These are phyloP conservation scores for Sherardia arvensis DNA, from an alignment of 257 asterid species.

Conservation along the genomic window DNA sequence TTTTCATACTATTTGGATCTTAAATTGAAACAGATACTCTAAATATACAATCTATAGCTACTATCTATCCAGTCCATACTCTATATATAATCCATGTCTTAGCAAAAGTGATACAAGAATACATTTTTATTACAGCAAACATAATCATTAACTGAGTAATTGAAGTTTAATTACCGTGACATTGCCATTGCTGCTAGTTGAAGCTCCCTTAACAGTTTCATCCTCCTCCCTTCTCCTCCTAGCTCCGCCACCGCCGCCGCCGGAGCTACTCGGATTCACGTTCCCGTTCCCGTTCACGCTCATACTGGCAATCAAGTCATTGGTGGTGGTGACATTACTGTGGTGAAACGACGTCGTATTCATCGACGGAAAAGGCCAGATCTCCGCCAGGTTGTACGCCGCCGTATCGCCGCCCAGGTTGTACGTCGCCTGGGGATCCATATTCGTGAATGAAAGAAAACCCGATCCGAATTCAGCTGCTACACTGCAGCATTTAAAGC, in stretches of 20 bases:
- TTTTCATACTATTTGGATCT: too few relatives aligned
- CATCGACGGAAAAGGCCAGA: slow-evolving; percentile 30
- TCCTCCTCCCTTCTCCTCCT: slow-evolving; percentile 28
- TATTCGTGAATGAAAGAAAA: neutral
- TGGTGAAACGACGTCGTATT: slow-evolving; percentile 22
- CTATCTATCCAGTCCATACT: too few relatives aligned
- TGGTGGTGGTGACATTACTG: slow-evolving; percentile 5
- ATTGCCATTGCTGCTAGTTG: slow-evolving; percentile 24
- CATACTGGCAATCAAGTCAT: slow-evolving; percentile 11
- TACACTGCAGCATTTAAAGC: neutral
- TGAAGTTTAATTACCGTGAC: slow-evolving; percentile 14
- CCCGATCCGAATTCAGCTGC: slow-evolving; percentile 8
- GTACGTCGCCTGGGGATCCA: slow-evolving; percentile 27
- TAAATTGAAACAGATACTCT: too few relatives aligned
- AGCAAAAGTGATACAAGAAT: too few relatives aligned
- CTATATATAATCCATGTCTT: too few relatives aligned
- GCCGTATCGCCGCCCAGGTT: slow-evolving; percentile 17
- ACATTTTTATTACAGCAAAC: too few relatives aligned
- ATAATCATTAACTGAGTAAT: neutral
- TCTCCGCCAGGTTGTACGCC: slow-evolving; percentile 26
- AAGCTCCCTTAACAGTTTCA: slow-evolving; percentile 23
- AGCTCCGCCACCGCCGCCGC: slow-evolving; percentile 13
- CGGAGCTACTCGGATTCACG: slow-evolving; percentile 12
- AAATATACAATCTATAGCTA: too few relatives aligned
- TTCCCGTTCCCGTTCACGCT: slow-evolving; percentile 6